These are phyloP conservation scores for Sporothrix pseudoabietina DNA, from an alignment of 2,329 filamentous ascomycete genomes.

Conservation along the genomic window DNA sequence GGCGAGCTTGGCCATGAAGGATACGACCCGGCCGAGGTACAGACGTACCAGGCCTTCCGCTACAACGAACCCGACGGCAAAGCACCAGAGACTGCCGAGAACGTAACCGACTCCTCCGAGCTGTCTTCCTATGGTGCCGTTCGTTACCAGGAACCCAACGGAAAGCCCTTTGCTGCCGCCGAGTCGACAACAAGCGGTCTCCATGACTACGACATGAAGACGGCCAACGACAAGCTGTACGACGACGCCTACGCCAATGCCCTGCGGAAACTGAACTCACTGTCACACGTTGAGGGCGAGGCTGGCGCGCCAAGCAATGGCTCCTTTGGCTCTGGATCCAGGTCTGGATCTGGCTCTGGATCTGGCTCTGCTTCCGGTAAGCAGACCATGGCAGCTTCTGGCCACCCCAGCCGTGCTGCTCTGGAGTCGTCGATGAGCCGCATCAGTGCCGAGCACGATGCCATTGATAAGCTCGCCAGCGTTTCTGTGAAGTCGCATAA, in stretches of 20 bases:
- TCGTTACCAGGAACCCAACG: slow-evolving; percentile 34
- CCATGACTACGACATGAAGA: slow-evolving; percentile 43
- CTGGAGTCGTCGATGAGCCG: slow-evolving; percentile 41
- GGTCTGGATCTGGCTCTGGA: not conserved
- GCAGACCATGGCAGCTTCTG: slow-evolving; percentile 6
- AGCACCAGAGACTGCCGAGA: slow-evolving; percentile 30
- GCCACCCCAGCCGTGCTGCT: slow-evolving; percentile 34
- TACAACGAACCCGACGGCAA: slow-evolving; percentile 43
- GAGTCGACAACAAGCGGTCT: slow-evolving; percentile 45
- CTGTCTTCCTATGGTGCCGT: slow-evolving; percentile 36
- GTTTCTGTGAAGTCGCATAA: slow-evolving; percentile 36
- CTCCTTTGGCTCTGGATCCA: not conserved
- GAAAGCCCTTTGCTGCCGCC: slow-evolving; percentile 41
- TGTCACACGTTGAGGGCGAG: slow-evolving; percentile 9
- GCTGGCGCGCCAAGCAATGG: not conserved
- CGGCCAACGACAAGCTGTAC: slow-evolving; percentile 32
- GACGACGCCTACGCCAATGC: slow-evolving; percentile 40
- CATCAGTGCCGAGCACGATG: slow-evolving; percentile 40
- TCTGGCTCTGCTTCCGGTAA: slow-evolving; percentile 12
- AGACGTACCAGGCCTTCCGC: slow-evolving; percentile 39
- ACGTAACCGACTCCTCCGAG: slow-evolving; percentile 28
- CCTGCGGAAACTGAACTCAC: slow-evolving; percentile 32
- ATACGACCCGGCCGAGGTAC: slow-evolving; percentile 32
- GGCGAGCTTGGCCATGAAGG: slow-evolving; percentile 27
- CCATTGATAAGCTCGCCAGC: slow-evolving; percentile 39